Conservation (phyloP, 306 rosid species). For the Cucumis hystrix region DNA sequence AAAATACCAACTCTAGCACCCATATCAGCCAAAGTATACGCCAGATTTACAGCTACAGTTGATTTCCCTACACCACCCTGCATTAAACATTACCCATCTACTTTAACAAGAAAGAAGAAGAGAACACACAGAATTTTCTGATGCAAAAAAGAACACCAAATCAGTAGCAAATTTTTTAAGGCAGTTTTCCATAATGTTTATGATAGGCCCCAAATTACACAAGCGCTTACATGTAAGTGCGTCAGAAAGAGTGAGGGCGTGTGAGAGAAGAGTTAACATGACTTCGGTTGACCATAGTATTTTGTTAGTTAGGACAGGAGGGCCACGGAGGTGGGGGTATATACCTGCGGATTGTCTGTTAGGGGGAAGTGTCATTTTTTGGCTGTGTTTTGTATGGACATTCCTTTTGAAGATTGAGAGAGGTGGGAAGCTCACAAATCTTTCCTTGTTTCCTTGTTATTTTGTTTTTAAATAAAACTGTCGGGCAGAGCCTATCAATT, state of each 20-base stretch:
- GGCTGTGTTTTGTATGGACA: background rate
- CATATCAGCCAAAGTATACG: slow-evolving; percentile 94
- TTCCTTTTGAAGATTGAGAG: background rate
- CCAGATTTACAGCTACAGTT: slow-evolving; percentile 87
- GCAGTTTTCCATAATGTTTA: background rate
- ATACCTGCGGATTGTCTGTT: background rate
- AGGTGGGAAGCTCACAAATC: background rate
- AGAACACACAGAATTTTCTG: background rate
- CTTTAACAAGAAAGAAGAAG: background rate
- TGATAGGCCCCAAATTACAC: background rate
- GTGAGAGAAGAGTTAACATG: background rate
- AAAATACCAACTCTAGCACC: slow-evolving; percentile 98
- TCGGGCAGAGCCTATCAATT: background rate
- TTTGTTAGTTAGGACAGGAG: background rate
- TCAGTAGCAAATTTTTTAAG: background rate
- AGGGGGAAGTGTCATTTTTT: background rate
- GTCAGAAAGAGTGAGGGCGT: background rate
- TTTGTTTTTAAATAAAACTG: background rate
- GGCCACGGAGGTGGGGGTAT: background rate
- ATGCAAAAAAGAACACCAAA: background rate
- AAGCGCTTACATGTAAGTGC: background rate
- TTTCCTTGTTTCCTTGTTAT: background rate
- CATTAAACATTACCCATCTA: slow-evolving; percentile 5
- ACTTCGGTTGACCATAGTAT: background rate
- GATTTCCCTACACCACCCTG: slow-evolving; percentile 99